Evolutionary conservation across 73 alveolate species (phyloP), one percentile per base, ranked within the genome.

Genomic region (Symbiodinium pilosum): DNA sequence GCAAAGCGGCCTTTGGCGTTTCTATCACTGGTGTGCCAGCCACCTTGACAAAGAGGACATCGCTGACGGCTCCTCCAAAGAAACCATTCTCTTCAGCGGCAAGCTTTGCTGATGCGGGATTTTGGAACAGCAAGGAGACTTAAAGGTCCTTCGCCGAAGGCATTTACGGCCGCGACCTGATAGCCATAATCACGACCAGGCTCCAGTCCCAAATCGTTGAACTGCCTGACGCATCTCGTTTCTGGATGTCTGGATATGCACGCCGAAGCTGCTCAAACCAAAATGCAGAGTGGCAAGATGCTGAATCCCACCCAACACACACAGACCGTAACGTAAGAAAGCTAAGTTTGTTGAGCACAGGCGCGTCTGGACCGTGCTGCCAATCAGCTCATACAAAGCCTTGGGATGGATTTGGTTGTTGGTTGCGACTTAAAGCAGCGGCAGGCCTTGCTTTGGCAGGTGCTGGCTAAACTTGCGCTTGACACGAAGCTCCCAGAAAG

Each of bases 131-230:
- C 9, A 20, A 26, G 38, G 34, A 20, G 77, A 28, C 59, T 47
- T 47, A 14, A 47, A 26, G 34, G 56, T 59, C 95, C 95, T 88
- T 88, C 95, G 18, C 95, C 95, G 44, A 88, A 88, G 69, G 95
- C 95, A 64, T 88, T 88, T 71, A 88, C 95, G 3, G 95, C 95
- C 12, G 95, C 43, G 39, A 88, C 95, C 86, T 88, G 95, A 75
- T 88, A 88, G 43, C 95, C 95, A 40, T 88, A 88, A 43, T 83
- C 95, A n/a, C 86, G 71, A 42, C 95, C 95, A 59, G 95, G 71
- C 30, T 24, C 95, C 68, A 88, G 40, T 21, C 81, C 86, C 6
- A 86, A 28, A 83, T 88, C 95, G 21, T 88, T 32, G 47, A 88
- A 88, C 81, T 64, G 81, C 81, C 81, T 64, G 38, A 9, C n/a